Base-by-base conservation (phyloP, 495 filamentous ascomycete genomes). In the Copromyces sp. region DNA sequence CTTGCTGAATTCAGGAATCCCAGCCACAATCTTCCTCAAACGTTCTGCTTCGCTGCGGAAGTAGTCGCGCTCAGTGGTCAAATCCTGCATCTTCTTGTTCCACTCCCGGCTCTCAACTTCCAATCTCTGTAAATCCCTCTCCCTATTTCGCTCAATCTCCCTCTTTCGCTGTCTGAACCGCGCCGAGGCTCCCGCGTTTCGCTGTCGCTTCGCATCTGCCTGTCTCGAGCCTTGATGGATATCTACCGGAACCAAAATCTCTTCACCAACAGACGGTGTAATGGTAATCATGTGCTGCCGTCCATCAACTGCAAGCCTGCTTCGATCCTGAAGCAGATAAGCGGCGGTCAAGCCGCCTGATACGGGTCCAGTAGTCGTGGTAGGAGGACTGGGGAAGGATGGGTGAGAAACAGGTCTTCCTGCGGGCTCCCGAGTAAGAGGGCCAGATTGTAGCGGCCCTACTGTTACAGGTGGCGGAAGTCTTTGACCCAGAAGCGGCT, bases 101-200 rank as follows among this genome's bases (percentile, higher is more conserved):
- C 84, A 72, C 73, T 87, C 84, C 9, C 83, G 81, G 41, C 89
- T 84, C 47, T 89, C 85, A 53, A 86, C 83, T 77, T 88, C 88
- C 74, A 93, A 83, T 59, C 89, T 89, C 69, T 84, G 87, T 78
- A 83, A 81, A 41, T 90, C 89, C 40, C 91, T 84, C 76, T 90
- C 87, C 72, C 89, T 84, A 77, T 94, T 91, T 75, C 88, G 86
- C 81, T 98, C 95, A 77, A 93, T 94, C 77, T 95, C 91, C 80
- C 98, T 98, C 76, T 92, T 89, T 70, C 95, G 87, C 78, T 92
- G 90, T 71, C 95, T 90, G 77, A 98, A 98, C 53, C 95, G 85
- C 72, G 94, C 90, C 47, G 94, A 97, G 9, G 95, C 95, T 61
- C 93, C 93, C 69, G 96, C 97, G 79, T 99, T 99, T 47, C 94